Conservation (phyloP, 2,329 filamentous ascomycete species). For the Trichoderma koningii region DNA sequence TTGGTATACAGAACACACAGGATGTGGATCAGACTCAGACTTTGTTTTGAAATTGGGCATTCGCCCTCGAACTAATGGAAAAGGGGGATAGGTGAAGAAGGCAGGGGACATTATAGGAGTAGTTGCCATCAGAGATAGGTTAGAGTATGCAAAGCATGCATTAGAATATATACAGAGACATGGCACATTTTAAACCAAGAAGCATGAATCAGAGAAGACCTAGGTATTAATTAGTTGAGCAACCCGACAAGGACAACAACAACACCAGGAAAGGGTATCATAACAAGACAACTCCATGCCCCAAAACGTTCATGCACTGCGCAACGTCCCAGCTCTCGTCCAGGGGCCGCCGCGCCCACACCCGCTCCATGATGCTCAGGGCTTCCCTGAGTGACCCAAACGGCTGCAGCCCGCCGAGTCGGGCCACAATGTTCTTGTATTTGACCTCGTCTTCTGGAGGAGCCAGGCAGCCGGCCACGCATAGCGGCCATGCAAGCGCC, state of each 20-base stretch:
- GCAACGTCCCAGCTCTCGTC: conserved; percentile 50
- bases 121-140: not conserved
- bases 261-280: conserved; percentile 34
- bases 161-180: not conserved
- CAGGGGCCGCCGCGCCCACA: conserved; percentile 46
- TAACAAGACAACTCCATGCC: conserved; percentile 45
- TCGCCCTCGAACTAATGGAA: not conserved
- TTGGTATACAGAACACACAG: not conserved
- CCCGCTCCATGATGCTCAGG: conserved; percentile 49
- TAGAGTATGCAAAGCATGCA: not conserved
- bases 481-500: conserved; percentile 46
- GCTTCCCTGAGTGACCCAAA: conserved; percentile 51
- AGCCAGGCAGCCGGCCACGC: conserved; percentile 46
- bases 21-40: conserved; percentile 3
- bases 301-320: conserved; percentile 46
- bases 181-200: not conserved
- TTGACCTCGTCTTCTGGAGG: conserved; percentile 44
- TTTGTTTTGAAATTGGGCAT: not conserved
- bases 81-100: not conserved
- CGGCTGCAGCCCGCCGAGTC: conserved; percentile 46
- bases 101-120: not conserved
- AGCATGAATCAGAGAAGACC: not conserved
- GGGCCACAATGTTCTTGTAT: conserved; percentile 46
- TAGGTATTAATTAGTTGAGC: not conserved
- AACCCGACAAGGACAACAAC: not conserved